phyloP scores from a whole-genome alignment of 2,329 filamentous ascomycete genomes.

The Anthostomella pinea region DNA sequence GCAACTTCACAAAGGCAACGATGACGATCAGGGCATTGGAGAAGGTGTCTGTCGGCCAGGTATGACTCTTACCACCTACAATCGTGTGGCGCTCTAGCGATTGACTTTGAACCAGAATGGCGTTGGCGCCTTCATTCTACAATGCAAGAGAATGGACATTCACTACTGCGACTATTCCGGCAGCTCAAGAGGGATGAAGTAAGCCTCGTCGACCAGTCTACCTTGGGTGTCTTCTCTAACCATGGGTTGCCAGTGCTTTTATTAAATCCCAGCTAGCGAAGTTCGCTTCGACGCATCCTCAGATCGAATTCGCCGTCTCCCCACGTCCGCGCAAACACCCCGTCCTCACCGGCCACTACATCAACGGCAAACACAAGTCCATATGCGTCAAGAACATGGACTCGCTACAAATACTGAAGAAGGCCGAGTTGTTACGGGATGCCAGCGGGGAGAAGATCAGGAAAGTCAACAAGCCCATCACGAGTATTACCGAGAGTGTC shows the following conservation, averaged over 20 bases:
- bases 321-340: conserved; percentile 89
- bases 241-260: conserved; percentile 62
- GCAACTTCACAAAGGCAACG: conserved; percentile 34
- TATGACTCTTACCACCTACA: conserved; percentile 29
- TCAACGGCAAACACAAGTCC: conserved; percentile 83
- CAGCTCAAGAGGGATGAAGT: conserved; percentile 95
- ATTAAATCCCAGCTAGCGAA: conserved; percentile 71
- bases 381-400: conserved; percentile 88
- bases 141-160: conserved; percentile 94
- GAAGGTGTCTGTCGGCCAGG: conserved; percentile 52
- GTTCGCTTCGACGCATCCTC: conserved; percentile 79
- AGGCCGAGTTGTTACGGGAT: conserved; percentile 70
- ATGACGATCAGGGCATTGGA: conserved; percentile 57
- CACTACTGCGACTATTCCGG: conserved; percentile 97
- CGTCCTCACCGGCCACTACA: conserved; percentile 83
- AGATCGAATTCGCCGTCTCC: conserved; percentile 88
- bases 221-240: conserved; percentile 32
- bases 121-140: conserved; percentile 92
- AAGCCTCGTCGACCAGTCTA: no score
- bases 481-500: conserved; percentile 62
- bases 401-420: conserved; percentile 74
- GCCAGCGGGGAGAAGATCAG: conserved; percentile 73
- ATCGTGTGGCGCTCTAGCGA: neutral
- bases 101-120: conserved; percentile 66
- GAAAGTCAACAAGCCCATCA: conserved; percentile 61